phyloP scores from a whole-genome alignment of 2,329 filamentous ascomycete species.

The Sporothrix dimorphospora region DNA sequence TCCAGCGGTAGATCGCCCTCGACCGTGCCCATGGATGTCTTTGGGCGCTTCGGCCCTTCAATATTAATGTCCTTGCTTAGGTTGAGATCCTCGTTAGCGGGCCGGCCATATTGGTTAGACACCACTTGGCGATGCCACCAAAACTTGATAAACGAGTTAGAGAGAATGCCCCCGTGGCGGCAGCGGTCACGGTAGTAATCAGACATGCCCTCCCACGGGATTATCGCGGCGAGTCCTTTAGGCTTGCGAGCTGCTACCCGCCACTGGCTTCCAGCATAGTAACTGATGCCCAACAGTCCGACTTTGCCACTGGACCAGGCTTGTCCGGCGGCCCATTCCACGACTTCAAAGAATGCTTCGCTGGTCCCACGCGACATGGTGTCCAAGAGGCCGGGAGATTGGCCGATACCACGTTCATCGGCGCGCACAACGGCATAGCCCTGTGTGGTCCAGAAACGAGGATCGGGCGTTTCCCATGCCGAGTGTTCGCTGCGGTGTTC shows the following conservation, averaged over 20 bases:
- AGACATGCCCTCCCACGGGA: constrained; percentile 58
- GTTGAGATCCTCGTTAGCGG: constrained; percentile 34
- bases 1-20: constrained; percentile 62
- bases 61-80: constrained; percentile 43
- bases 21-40: constrained; percentile 50
- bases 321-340: constrained; percentile 54
- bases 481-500: constrained; percentile 58
- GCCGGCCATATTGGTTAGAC: constrained; percentile 68
- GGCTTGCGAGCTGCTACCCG: constrained; percentile 52
- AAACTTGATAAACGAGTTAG: constrained; percentile 61
- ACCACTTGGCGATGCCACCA: constrained; percentile 72
- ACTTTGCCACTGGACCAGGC: constrained; percentile 54
- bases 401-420: constrained; percentile 54
- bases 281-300: constrained; percentile 52
- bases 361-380: constrained; percentile 54
- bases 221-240: constrained; percentile 51
- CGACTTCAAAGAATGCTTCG: constrained; percentile 53
- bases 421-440: constrained; percentile 60
- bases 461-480: constrained; percentile 63
- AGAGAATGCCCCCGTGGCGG: constrained; percentile 64
- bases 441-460: constrained; percentile 57
- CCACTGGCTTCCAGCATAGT: constrained; percentile 54
- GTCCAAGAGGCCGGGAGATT: constrained; percentile 52
- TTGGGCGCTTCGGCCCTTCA: constrained; percentile 33
- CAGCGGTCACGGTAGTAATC: constrained; percentile 61